phyloP scores from a whole-genome alignment of 768 basidiomycete genomes.

The Leucocoprinus leucothites region DNA sequence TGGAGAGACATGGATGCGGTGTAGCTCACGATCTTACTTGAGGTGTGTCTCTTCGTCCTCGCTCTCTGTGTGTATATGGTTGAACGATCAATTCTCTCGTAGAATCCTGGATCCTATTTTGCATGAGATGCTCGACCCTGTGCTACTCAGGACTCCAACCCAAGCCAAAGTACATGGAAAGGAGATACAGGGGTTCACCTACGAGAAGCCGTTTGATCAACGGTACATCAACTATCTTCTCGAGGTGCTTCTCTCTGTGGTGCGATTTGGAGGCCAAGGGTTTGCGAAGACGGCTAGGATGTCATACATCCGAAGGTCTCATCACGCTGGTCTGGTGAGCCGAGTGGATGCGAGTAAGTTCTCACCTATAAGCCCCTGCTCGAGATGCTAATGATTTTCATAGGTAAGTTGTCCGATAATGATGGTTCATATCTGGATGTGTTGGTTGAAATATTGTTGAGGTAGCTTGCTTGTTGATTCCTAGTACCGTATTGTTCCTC shows the following conservation, averaged over 20 bases:
- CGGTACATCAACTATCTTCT: slow-evolving; percentile 68
- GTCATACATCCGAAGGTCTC: slow-evolving; percentile 60
- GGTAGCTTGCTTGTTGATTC: slow-evolving; percentile 37
- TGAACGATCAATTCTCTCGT: background rate
- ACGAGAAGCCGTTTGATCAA: slow-evolving; percentile 78
- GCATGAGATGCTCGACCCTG: slow-evolving; percentile 70
- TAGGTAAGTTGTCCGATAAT: slow-evolving; percentile 40
- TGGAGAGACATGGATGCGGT: slow-evolving; percentile 97
- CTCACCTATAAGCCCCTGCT: background rate
- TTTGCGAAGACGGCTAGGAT: slow-evolving; percentile 73
- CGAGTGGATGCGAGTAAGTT: slow-evolving; percentile 58
- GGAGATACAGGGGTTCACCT: slow-evolving; percentile 64
- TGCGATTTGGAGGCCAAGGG: slow-evolving; percentile 87
- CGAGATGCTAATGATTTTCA: background rate
- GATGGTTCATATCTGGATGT: slow-evolving; percentile 77
- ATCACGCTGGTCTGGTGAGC: slow-evolving; percentile 57
- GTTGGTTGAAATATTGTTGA: slow-evolving; percentile 66
- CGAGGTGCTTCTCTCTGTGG: slow-evolving; percentile 72
- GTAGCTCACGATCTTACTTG: slow-evolving; percentile 86
- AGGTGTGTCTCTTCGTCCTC: slow-evolving; percentile 46
- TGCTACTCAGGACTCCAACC: slow-evolving; percentile 50
- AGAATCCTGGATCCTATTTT: slow-evolving; percentile 92
- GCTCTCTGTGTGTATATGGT: background rate
- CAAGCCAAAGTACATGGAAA: slow-evolving; percentile 55
- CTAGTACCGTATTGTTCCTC: background rate